Base-by-base conservation (phyloP, 2,329 filamentous ascomycete species). In the Curvularia lunata region DNA sequence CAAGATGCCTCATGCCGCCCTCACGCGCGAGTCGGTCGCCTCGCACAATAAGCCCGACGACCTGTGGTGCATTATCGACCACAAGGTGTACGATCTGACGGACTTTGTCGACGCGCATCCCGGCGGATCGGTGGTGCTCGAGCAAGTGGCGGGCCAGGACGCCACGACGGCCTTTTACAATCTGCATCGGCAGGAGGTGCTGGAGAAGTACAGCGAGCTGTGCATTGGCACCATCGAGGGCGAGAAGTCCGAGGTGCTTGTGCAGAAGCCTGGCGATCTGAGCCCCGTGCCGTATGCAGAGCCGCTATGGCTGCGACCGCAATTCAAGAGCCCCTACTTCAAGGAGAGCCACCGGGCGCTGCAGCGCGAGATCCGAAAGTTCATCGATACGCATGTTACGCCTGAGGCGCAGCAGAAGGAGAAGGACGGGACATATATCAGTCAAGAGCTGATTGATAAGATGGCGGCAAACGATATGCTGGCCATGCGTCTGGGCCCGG, bases 91-190 rank as follows among this genome's bases (percentile, higher is more conserved):
- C 82, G 91, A 96, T 78, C 84, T 93, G 12, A 88, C 88, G 59
- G 91, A 96, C 65, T 96, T 96, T 76, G 78, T 92, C 66, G 90
- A 95, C 73, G 91, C 90, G 21, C 92, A 96, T 71, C 92, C 92
- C 0, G 91, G 91, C 66, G 92, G 91, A 69, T 87, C 88, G 69
- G 87, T 90, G 42, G 91, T 96, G 23, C 85, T 96, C 37, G 84
- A 85, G 52, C 91, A 96, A 78, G 86, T 94, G 47, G 92, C 90
- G 28, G 92, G 92, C 61, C 84, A 86, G 65, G 92, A 96, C 72
- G 91, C 91, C 49, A 96, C 92, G 1, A 80, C 84, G 34, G 89
- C 89, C 55, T 96, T 96, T 78, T 96, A 96, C 85, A 96, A 96
- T 81, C 87, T 97, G 52, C 92, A 97, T 80, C 84, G 92, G 25